phyloP scores from a whole-genome alignment of 352 stramenopile species.

The Discostella stelligera region DNA sequence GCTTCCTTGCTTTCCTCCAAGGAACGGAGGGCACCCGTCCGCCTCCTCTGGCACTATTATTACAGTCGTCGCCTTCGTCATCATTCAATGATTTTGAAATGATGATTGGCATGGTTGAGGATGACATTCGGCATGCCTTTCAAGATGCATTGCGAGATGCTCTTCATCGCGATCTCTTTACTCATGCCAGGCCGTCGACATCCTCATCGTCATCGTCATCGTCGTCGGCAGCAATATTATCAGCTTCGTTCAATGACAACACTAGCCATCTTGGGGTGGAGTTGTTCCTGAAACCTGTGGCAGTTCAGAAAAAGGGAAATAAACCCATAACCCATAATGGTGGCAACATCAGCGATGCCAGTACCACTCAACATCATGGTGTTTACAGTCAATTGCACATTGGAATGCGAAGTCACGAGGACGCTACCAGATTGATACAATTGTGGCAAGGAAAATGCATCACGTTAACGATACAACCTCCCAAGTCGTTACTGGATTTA shows the following conservation, averaged over 20 bases:
- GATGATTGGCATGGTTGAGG: conserved; percentile 17
- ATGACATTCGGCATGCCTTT: conserved; percentile 41
- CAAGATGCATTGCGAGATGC: conserved; percentile 28
- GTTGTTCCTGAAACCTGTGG: conserved; percentile 30
- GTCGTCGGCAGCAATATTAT: background rate
- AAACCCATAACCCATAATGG: background rate
- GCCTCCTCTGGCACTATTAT: background rate
- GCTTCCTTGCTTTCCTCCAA: conserved; percentile 24
- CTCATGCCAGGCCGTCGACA: background rate
- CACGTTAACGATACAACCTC: conserved; percentile 30
- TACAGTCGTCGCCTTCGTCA: background rate
- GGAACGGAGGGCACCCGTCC: background rate
- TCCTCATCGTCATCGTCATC: background rate
- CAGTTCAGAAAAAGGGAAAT: conserved; percentile 12
- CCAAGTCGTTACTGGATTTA: conserved; percentile 10
- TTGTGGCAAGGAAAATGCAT: conserved; percentile 57
- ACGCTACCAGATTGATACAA: conserved; percentile 57
- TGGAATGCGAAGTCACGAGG: conserved; percentile 57
- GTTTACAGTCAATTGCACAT: conserved; percentile 51
- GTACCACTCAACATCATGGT: background rate
- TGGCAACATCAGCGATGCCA: background rate
- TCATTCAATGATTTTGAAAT: background rate
- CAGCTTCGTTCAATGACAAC: background rate
- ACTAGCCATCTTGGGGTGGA: conserved; percentile 16
- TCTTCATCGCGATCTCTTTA: conserved; percentile 11